Evolutionary conservation across 495 filamentous ascomycete species (phyloP), one percentile per base, ranked within the genome.

Genomic region (Geopyxis carbonaria): DNA sequence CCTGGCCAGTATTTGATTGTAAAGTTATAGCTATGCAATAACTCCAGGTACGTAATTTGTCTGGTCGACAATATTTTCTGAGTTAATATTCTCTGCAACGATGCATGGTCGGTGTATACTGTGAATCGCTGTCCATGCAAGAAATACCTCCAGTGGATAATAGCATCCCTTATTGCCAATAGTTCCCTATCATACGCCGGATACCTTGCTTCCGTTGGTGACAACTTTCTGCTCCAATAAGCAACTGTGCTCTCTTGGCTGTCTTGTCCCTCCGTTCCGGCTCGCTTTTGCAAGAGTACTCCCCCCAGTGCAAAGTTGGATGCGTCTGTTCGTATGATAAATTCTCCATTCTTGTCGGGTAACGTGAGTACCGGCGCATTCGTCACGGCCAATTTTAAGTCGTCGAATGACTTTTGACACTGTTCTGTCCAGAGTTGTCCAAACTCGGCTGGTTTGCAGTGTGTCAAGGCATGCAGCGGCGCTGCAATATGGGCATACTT

Each of bases 51-150:
- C 13, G 13, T 10, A 21, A 40, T 40, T 31, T 40, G 37, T 25
- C 37, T 21, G 15, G 13, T 28, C 4, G 23, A 22, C 37, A 31
- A n/a, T 11, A 5, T 10, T 18, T 9, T 6, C n/a, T 31, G 37
- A 11, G 14, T 27, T 6, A 40, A 18, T 10, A 40, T 40, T 14
- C 31, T 21, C 23, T 40, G 37, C n/a, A 40, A 10, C 20, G 23
- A 40, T 4, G 22, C 10, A 18, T 40, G 37, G 23, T 40, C 37
- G 6, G 11, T 40, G 9, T 25, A 22, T n/a, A 40, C 24, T 16
- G 6, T 40, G 11, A 40, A 40, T n/a, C 14, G 4, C 11, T 33
- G 6, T 4, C 37, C 22, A 22, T 40, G 37, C 23, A 37, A 14
- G 14, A 20, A 37, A 8, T 6, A 23, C 5, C 21, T 5, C 34